Conservation (phyloP, 495 filamentous ascomycete genomes). For the Hypomontagnella submonticulosa region DNA sequence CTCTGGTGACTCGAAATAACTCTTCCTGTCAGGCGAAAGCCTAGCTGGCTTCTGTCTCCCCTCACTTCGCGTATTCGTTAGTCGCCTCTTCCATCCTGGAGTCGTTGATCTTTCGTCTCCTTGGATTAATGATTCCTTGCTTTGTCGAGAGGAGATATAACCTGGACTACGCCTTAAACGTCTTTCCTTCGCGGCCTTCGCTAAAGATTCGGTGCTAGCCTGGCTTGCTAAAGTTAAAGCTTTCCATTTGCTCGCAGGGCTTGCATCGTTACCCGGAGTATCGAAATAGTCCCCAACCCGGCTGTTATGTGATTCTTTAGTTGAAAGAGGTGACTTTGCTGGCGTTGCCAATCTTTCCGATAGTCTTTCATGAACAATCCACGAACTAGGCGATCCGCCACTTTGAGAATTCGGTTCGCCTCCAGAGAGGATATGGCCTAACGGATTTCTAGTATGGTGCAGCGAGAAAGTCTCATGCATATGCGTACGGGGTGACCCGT, state of each 20-base stretch:
- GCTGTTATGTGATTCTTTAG: conserved; percentile 9
- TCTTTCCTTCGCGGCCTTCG: conserved; percentile 40
- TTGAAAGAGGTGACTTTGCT: conserved; percentile 13
- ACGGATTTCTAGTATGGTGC: conserved; percentile 1
- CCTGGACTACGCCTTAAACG: conserved; percentile 39
- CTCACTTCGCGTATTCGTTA: conserved; percentile 1
- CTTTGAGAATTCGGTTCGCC: conserved; percentile 29
- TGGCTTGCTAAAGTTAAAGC: conserved; percentile 32
- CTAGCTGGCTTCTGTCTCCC: conserved; percentile 10
- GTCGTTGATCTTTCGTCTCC: conserved; percentile 2
- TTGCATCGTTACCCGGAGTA: not conserved
- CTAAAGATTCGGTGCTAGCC: conserved; percentile 41
- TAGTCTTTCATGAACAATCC: conserved; percentile 4
- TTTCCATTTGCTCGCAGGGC: conserved; percentile 36
- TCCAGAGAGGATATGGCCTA: conserved; percentile 9
- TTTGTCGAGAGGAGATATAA: conserved; percentile 13
- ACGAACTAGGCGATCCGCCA: conserved; percentile 15
- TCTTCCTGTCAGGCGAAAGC: conserved; percentile 28
- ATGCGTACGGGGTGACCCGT: not conserved
- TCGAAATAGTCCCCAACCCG: conserved; percentile 5
- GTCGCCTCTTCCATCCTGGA: conserved; percentile 26
- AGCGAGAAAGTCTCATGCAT: conserved; percentile 1
- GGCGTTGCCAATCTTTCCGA: conserved; percentile 13
- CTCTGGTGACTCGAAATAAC: conserved; percentile 12
- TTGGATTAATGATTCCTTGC: conserved; percentile 19